These are phyloP conservation scores for Phytophthora aleatoria DNA, from an alignment of 352 stramenopile species.

Conservation along the genomic window DNA sequence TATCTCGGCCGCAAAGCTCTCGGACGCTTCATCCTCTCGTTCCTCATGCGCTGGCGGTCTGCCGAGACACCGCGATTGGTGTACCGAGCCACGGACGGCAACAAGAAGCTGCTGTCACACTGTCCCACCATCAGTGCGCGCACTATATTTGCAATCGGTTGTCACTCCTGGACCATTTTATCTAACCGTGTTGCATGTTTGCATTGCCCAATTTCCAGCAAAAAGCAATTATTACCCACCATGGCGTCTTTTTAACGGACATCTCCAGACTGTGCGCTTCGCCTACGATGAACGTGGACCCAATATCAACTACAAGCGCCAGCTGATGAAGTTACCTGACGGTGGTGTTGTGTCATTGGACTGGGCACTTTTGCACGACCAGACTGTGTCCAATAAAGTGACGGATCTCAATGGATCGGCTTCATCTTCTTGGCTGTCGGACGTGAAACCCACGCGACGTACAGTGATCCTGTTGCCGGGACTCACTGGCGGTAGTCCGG, in stretches of 20 bases:
- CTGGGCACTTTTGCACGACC: slow-evolving; percentile 51
- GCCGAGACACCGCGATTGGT: slow-evolving; percentile 47
- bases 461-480: slow-evolving; percentile 71
- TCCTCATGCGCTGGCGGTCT: slow-evolving; percentile 32
- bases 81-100: slow-evolving; percentile 43
- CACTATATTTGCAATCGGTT: not conserved
- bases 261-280: slow-evolving; percentile 66
- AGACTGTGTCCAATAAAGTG: slow-evolving; percentile 9
- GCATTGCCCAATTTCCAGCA: slow-evolving; percentile 31
- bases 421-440: slow-evolving; percentile 29
- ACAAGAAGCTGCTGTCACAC: slow-evolving; percentile 44
- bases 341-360: slow-evolving; percentile 73
- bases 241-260: slow-evolving; percentile 64
- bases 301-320: slow-evolving; percentile 54
- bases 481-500: slow-evolving; percentile 65
- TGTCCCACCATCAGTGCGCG: slow-evolving; percentile 55
- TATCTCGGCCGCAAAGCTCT: slow-evolving; percentile 24
- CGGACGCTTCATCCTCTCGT: slow-evolving; percentile 10
- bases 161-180: not conserved
- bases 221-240: slow-evolving; percentile 59
- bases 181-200: slow-evolving; percentile 15
- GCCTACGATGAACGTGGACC: slow-evolving; percentile 42
- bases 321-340: slow-evolving; percentile 65
- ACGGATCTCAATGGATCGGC: slow-evolving; percentile 12
- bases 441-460: slow-evolving; percentile 38